phyloP scores from a whole-genome alignment of 805 yeast species.

The Candida adriatica region DNA sequence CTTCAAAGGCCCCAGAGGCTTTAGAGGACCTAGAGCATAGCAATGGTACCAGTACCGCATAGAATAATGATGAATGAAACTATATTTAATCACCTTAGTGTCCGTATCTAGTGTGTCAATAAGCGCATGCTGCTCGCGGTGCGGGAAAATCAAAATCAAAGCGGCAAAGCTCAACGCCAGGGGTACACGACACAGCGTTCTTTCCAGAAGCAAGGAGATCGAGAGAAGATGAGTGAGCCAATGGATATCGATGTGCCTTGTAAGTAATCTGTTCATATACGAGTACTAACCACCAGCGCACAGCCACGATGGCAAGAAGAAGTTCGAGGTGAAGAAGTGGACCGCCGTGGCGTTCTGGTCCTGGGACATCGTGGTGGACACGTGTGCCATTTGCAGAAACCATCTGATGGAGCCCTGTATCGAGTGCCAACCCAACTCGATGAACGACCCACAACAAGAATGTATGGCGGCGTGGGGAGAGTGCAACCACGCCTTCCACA shows the following conservation, averaged over 20 bases:
- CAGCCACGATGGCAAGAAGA: slow-evolving; percentile 38
- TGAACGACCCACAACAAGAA: slow-evolving; percentile 54
- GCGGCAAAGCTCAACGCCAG: too few species aligned
- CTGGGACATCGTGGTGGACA: slow-evolving; percentile 94
- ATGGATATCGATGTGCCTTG: slow-evolving; percentile 24
- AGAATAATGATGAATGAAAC: too few species aligned
- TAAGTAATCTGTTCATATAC: slow-evolving; percentile 5
- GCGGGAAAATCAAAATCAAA: too few species aligned
- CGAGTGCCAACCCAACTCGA: slow-evolving; percentile 86
- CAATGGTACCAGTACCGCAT: too few species aligned
- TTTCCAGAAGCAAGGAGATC: too few species aligned
- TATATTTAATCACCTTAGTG: too few species aligned
- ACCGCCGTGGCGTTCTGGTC: slow-evolving; percentile 99
- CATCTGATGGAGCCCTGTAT: slow-evolving; percentile 98
- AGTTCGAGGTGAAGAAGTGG: slow-evolving; percentile 95
- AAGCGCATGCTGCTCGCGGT: too few species aligned
- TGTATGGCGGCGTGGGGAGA: slow-evolving; percentile 97
- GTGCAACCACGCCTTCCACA: slow-evolving; percentile 97
- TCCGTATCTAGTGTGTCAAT: too few species aligned
- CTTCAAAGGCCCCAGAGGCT: too few species aligned
- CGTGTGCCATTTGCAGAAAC: slow-evolving; percentile 96
- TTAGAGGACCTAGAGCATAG: too few species aligned
- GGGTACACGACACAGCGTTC: too few species aligned
- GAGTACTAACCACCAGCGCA: background rate
- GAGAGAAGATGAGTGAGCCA: slow-evolving; percentile 14